Conservation (phyloP, 129 eudicot genomes). For the Centella asiatica region DNA sequence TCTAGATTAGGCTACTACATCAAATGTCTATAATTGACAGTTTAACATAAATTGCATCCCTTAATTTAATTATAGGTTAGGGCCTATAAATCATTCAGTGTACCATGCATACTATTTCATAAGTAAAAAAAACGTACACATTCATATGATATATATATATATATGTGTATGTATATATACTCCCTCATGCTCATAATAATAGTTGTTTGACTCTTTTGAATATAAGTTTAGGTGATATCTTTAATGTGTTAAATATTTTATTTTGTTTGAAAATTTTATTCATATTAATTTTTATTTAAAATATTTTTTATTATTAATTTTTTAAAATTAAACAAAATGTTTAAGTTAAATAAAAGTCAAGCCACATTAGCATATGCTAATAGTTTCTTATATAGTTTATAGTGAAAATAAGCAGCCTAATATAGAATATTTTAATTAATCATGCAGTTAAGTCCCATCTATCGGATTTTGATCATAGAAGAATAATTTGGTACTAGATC, state of each 20-base stretch:
- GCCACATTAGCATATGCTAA: no score
- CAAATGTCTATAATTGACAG: background rate
- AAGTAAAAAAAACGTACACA: background rate
- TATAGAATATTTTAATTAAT: conserved; percentile 1
- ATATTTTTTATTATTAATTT: no score
- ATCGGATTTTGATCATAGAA: conserved; percentile 1
- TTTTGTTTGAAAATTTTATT: no score
- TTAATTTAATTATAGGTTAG: background rate
- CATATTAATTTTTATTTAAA: no score
- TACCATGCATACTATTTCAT: background rate
- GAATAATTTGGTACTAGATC: conserved; percentile 1
- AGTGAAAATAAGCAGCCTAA: no score
- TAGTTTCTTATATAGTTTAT: no score
- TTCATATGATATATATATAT: background rate
- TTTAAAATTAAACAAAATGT: no score
- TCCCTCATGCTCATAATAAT: no score
- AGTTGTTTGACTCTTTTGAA: no score
- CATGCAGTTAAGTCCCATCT: conserved; percentile 15
- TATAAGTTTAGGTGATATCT: no score
- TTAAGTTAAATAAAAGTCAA: no score
- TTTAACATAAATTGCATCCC: background rate
- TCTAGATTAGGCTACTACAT: background rate
- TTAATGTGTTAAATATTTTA: no score
- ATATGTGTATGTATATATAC: background rate
- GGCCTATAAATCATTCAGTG: background rate